Evolutionary conservation across 2,329 filamentous ascomycete genomes (phyloP), one percentile per base, ranked within the genome.

Genomic region (Colletotrichum orbiculare): DNA sequence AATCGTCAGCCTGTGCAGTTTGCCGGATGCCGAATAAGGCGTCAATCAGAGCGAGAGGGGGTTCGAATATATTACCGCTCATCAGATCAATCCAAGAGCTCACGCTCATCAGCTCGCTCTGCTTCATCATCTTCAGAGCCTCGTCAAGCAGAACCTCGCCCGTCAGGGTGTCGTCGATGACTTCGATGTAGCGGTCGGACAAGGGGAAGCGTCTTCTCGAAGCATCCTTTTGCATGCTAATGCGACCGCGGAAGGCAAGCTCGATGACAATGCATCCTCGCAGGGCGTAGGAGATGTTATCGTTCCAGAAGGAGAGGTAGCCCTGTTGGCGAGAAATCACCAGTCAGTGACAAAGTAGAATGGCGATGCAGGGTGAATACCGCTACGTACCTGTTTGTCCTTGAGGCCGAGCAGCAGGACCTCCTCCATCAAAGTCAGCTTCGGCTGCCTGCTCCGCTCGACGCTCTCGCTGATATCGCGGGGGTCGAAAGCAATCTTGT

Each of bases 81-180:
- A 99, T 95, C 71, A 99, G 84, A 79, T 99, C 96, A 78, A 99
- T 98, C 96, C 96, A 99, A 49, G 93, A 93, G 83, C 93, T 96
- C 71, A 99, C 96, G 80, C 96, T 98, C 96, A 99, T 98, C 87
- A 97, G 97, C 84, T 99, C 96, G 80, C 94, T 97, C 72, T 92
- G 90, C 86, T 99, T 99, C 95, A 99, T 99, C 94, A 99, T 97
- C 85, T 99, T 99, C 75, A 99, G 84, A 65, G 96, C 93, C 83
- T 99, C 96, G 80, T 99, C 96, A 74, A 99, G 87, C 73, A 99
- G 86, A 69, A 98, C 96, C 82, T 99, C 96, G 72, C 96, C 96
- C 6, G 96, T 99, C 75, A 97, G 85, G 65, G 94, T 95, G 76
- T 97, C 95, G 79, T 99, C 96, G 75, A 98, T 89, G 69, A 99